phyloP scores from a whole-genome alignment of 352 stramenopile genomes.

The Pythium brachiatum region DNA sequence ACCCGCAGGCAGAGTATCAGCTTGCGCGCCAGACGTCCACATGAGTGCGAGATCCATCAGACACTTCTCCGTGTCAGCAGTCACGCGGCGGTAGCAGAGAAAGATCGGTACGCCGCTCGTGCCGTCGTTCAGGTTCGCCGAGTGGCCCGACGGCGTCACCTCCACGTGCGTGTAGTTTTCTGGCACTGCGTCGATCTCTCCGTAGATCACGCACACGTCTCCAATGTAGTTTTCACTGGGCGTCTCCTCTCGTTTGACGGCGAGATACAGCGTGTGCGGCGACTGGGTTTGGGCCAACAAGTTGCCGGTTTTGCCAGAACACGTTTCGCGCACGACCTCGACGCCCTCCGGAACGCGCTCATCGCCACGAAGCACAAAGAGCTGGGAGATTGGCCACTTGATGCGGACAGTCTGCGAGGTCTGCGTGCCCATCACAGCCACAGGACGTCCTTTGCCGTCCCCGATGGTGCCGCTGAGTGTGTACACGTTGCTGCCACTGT shows the following conservation, averaged over 20 bases:
- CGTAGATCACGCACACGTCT: conserved; percentile 84
- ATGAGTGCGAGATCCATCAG: conserved; percentile 76
- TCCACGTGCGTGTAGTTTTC: conserved; percentile 75
- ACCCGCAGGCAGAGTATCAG: conserved; percentile 53
- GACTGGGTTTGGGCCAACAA: conserved; percentile 71
- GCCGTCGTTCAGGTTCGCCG: conserved; percentile 83
- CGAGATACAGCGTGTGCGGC: conserved; percentile 70
- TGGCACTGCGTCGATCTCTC: conserved; percentile 79
- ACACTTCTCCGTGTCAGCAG: conserved; percentile 39
- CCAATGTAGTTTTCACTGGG: conserved; percentile 49
- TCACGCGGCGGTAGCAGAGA: conserved; percentile 66
- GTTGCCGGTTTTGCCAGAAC: conserved; percentile 68
- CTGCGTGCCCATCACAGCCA: conserved; percentile 60
- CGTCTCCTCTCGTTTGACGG: conserved; percentile 59
- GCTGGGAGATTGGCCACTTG: conserved; percentile 73
- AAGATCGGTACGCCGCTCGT: conserved; percentile 75
- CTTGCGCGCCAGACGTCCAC: conserved; percentile 67
- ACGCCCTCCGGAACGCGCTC: conserved; percentile 69
- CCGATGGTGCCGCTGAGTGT: conserved; percentile 66
- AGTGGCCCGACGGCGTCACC: conserved; percentile 61
- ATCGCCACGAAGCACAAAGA: conserved; percentile 74
- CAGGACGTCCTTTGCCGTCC: conserved; percentile 51
- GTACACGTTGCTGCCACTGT: conserved; percentile 29
- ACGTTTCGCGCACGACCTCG: conserved; percentile 67
- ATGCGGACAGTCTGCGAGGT: conserved; percentile 53